Percentiles rank a stretch among this genome's conserved stretches.
These are phyloP conservation scores for Candida boidinii DNA, from an alignment of 805 yeast species.

Conservation along the genomic window DNA sequence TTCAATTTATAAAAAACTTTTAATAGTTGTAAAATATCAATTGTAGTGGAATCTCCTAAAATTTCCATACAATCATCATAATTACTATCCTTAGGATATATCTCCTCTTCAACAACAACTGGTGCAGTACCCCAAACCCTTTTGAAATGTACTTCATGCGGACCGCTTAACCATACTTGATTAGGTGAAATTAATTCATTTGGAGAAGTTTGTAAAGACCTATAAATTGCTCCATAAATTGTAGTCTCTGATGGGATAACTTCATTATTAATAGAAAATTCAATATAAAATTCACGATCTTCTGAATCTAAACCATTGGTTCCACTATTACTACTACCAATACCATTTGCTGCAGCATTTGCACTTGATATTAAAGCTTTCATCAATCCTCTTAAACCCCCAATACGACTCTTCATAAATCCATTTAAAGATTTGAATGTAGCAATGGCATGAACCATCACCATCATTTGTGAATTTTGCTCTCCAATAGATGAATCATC, in stretches of 20 bases:
- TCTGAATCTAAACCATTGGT: constrained; percentile 11
- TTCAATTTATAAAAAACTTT: constrained; percentile 37
- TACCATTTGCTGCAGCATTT: no score
- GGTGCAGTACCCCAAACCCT: constrained; percentile 23
- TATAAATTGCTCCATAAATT: constrained; percentile 65
- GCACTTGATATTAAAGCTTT: constrained; percentile 13
- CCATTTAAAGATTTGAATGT: constrained; percentile 45
- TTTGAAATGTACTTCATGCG: constrained; percentile 44
- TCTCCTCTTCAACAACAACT: constrained; percentile 18
- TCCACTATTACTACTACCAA: background rate
- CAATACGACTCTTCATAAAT: constrained; percentile 34
- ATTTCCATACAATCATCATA: constrained; percentile 20
- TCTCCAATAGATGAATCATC: constrained; percentile 25
- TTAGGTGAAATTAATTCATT: constrained; percentile 35
- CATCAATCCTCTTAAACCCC: constrained; percentile 19
- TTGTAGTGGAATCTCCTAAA: constrained; percentile 24
- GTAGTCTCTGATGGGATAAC: constrained; percentile 59
- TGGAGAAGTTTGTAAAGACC: constrained; percentile 31
- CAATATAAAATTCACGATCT: constrained; percentile 30
- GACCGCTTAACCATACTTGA: constrained; percentile 47
- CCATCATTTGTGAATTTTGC: constrained; percentile 21
- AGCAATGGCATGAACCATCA: constrained; percentile 53
- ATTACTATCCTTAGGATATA: constrained; percentile 20
- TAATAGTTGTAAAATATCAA: constrained; percentile 37
- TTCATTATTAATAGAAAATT: constrained; percentile 51